Conservation (phyloP, 1,284 basidiomycete genomes). For the Cerrena zonata region DNA sequence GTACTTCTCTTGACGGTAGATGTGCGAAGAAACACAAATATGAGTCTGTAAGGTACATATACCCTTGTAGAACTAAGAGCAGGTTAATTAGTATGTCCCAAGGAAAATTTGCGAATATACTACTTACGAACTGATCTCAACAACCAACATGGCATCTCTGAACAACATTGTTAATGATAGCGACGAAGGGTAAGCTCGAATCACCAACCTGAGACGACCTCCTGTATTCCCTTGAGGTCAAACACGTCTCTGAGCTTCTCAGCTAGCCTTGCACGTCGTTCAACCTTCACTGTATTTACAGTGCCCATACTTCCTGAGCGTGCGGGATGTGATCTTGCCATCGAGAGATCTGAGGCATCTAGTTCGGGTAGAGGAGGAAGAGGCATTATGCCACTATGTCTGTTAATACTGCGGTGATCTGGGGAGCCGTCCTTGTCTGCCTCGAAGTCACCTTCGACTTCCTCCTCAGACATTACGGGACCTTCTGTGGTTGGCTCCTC, state of each 20-base stretch:
- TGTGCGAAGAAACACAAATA: constrained; percentile 97
- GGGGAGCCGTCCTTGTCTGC: constrained; percentile 11
- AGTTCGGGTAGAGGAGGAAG: constrained; percentile 13
- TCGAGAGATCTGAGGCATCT: constrained; percentile 4
- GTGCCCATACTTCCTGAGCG: constrained; percentile 66
- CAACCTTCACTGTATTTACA: constrained; percentile 59
- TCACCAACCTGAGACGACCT: constrained; percentile 73
- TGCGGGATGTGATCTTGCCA: constrained; percentile 19
- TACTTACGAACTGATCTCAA: constrained; percentile 78
- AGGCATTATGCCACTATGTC: constrained; percentile 4
- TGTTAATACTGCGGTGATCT: neutral
- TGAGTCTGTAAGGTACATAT: constrained; percentile 89
- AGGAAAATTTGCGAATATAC: neutral
- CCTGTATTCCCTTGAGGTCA: constrained; percentile 69
- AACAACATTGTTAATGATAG: constrained; percentile 9
- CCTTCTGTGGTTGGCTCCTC: constrained; percentile 26
- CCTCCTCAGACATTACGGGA: constrained; percentile 38
- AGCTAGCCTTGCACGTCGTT: constrained; percentile 68
- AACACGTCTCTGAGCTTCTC: constrained; percentile 84
- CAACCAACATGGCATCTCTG: constrained; percentile 86
- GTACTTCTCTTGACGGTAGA: constrained; percentile 81
- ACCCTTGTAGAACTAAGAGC: constrained; percentile 81
- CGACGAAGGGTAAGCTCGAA: constrained; percentile 1
- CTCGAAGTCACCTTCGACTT: constrained; percentile 58
- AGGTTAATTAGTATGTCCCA: constrained; percentile 8